phyloP scores from a whole-genome alignment of 2,329 filamentous ascomycete species.

The Fonsecaea multimorphosa region DNA sequence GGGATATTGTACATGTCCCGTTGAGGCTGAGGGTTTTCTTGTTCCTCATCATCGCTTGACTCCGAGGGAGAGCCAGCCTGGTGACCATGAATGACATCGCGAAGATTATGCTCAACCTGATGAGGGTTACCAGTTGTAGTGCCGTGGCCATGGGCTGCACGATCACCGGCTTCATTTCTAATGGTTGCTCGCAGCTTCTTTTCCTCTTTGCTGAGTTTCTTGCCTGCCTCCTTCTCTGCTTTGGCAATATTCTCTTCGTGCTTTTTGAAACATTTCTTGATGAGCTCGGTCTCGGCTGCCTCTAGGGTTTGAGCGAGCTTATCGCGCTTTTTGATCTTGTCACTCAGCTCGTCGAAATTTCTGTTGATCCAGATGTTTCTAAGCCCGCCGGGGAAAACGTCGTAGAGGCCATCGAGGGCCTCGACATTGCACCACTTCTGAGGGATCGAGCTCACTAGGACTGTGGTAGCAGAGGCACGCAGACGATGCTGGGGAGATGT shows the following conservation, averaged over 20 bases:
- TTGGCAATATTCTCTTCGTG: constrained; percentile 72
- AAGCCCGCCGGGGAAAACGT: constrained; percentile 94
- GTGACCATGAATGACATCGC: constrained; percentile 49
- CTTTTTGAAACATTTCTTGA: constrained; percentile 77
- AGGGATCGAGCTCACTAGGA: constrained; percentile 89
- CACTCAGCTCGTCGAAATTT: constrained; percentile 79
- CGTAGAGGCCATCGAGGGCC: constrained; percentile 81
- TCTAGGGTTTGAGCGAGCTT: constrained; percentile 75
- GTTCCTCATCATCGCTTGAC: constrained; percentile 42
- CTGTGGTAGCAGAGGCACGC: constrained; percentile 91
- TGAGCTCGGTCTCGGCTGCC: constrained; percentile 80
- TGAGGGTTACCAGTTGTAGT: constrained; percentile 64
- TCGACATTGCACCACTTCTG: constrained; percentile 86
- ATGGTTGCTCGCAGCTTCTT: constrained; percentile 55
- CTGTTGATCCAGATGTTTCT: constrained; percentile 97
- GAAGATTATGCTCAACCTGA: constrained; percentile 59
- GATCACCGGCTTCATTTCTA: constrained; percentile 56
- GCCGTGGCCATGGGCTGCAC: constrained; percentile 56
- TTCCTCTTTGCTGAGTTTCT: constrained; percentile 45
- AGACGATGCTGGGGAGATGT: constrained; percentile 94
- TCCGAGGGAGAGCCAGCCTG: constrained; percentile 18
- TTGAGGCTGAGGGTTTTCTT: constrained; percentile 38
- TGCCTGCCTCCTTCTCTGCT: constrained; percentile 69
- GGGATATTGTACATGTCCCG: constrained; percentile 50
- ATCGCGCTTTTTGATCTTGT: constrained; percentile 80